Conservation (phyloP, 305 asterid species). For the Solanum hybrid region DNA sequence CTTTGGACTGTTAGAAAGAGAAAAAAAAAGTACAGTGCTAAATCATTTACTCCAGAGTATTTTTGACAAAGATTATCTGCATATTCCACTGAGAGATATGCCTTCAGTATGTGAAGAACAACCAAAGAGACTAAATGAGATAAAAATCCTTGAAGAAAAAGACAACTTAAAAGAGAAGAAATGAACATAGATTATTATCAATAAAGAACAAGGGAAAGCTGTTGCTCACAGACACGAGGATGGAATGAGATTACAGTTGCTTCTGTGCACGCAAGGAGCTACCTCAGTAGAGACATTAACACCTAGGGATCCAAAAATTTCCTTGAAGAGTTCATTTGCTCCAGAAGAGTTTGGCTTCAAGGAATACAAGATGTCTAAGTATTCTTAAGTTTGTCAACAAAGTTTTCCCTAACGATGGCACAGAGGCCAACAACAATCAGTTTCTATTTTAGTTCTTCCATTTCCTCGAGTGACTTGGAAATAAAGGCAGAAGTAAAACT, state of each 20-base stretch:
- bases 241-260: slow-evolving; percentile 19
- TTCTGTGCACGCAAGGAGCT: slow-evolving; percentile 27
- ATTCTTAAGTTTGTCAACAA: slow-evolving; percentile 28
- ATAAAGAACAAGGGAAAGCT: not conserved
- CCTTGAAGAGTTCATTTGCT: slow-evolving; percentile 47
- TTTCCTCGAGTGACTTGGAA: not conserved
- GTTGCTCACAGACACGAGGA: slow-evolving; percentile 70
- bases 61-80: not conserved
- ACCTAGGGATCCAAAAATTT: slow-evolving; percentile 47
- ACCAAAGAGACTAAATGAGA: not conserved
- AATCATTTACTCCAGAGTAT: not conserved
- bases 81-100: not conserved
- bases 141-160: not conserved
- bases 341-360: slow-evolving; percentile 58
- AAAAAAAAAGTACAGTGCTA: not conserved
- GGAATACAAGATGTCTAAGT: slow-evolving; percentile 52
- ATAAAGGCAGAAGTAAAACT: not conserved
- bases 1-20: not conserved
- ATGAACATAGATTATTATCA: not conserved
- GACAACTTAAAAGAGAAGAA: not conserved
- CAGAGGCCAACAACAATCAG: not conserved
- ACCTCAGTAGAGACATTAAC: slow-evolving; percentile 19
- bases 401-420: slow-evolving; percentile 4
- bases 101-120: not conserved
- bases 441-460: not conserved